phyloP scores from a whole-genome alignment of 192 early-diverging fungal species.

The Obelidium mucronatum region DNA sequence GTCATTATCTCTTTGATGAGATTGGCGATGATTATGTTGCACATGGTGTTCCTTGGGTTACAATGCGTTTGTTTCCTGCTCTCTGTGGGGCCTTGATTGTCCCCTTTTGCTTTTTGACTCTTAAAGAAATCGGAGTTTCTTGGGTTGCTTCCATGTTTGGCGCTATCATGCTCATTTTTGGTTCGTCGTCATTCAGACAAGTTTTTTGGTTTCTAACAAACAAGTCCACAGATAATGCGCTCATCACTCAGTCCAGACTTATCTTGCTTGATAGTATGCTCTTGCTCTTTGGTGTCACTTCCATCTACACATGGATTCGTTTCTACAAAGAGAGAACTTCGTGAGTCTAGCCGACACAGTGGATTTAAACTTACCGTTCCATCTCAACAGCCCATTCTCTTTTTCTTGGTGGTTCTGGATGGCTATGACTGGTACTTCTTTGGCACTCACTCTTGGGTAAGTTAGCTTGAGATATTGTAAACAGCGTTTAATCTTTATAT shows the following conservation, averaged over 20 bases:
- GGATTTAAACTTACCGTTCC: neutral
- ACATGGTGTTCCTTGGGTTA: constrained; percentile 90
- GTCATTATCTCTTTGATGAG: constrained; percentile 92
- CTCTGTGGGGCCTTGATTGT: constrained; percentile 78
- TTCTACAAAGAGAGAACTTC: constrained; percentile 74
- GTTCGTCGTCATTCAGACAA: constrained; percentile 46
- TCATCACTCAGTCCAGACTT: constrained; percentile 89
- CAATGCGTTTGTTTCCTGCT: constrained; percentile 81
- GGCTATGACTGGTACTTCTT: constrained; percentile 75
- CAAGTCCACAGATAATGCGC: constrained; percentile 76
- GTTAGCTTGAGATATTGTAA: constrained; percentile 13
- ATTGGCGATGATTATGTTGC: constrained; percentile 91
- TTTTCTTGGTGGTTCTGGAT: constrained; percentile 89
- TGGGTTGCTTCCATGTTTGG: constrained; percentile 75
- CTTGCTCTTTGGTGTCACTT: constrained; percentile 86
- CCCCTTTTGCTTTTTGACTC: constrained; percentile 80
- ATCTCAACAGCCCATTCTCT: constrained; percentile 70
- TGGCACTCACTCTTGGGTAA: constrained; percentile 77
- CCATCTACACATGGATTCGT: constrained; percentile 86
- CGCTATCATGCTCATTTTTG: constrained; percentile 83
- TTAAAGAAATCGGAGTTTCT: constrained; percentile 89
- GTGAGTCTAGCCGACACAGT: constrained; percentile 21
- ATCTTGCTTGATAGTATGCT: constrained; percentile 95
- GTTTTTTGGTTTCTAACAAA: constrained; percentile 16
- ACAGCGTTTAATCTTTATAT: constrained; percentile 2